phyloP scores from a whole-genome alignment of 2,329 filamentous ascomycete genomes.

The Colletotrichum navitas region DNA sequence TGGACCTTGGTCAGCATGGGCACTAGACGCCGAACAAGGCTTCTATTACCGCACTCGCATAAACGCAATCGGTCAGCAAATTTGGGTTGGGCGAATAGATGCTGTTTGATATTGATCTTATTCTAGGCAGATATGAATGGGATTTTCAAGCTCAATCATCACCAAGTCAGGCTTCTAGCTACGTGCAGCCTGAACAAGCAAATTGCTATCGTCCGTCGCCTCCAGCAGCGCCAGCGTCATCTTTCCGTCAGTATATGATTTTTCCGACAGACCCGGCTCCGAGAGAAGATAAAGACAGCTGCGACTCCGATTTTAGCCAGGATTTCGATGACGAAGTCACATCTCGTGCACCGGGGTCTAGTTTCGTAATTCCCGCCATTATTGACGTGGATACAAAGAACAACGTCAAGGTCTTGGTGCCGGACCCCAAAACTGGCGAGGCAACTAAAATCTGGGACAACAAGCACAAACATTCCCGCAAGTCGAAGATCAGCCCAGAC shows the following conservation, averaged over 20 bases:
- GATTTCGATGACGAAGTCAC: slow-evolving; percentile 7
- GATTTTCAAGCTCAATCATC: neutral
- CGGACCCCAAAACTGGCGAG: neutral
- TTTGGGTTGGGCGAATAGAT: rapidly evolving
- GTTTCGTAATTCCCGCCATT: slow-evolving; percentile 21
- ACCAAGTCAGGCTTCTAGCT: neutral
- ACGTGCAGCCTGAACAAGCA: neutral
- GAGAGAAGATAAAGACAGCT: neutral
- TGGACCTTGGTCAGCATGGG: slow-evolving; percentile 22
- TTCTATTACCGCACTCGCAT: slow-evolving; percentile 30
- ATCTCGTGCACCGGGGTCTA: neutral
- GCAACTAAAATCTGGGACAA: slow-evolving; percentile 9
- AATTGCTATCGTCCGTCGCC: neutral
- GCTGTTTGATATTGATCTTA: neutral
- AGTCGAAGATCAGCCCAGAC: slow-evolving; percentile 2
- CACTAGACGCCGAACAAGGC: slow-evolving; percentile 4
- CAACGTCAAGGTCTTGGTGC: slow-evolving; percentile 26
- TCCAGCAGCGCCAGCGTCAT: neutral
- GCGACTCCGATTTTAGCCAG: neutral
- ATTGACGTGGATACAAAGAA: slow-evolving; percentile 32
- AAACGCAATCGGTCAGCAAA: neutral
- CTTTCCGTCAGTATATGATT: neutral
- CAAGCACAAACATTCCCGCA: slow-evolving; percentile 4
- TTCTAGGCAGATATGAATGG: slow-evolving; percentile 7
- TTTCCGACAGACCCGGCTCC: neutral